Percentiles rank a stretch among this genome's conserved stretches.
Conservation (phyloP, 257 asterid species). For the Scutellaria barbata region DNA sequence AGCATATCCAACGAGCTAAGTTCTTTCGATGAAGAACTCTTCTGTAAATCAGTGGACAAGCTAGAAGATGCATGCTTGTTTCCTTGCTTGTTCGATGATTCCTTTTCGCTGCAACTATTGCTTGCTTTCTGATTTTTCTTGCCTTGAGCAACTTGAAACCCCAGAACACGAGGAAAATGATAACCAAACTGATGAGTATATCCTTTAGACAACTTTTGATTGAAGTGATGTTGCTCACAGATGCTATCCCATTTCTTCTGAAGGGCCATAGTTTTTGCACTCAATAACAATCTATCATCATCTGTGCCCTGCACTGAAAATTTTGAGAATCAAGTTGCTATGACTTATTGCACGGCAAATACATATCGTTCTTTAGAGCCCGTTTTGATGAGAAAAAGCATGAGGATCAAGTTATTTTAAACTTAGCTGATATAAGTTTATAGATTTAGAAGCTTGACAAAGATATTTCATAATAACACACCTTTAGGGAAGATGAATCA, state of each 20-base stretch:
- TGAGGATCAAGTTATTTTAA: not conserved
- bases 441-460: too few relatives aligned
- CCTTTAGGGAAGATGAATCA: conserved; percentile 50
- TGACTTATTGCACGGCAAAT: conserved; percentile 29
- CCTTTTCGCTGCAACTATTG: conserved; percentile 21
- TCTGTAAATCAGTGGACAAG: conserved; percentile 42
- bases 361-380: not conserved
- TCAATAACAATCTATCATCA: conserved; percentile 59
- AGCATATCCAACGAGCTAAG: conserved; percentile 39
- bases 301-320: conserved; percentile 86
- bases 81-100: conserved; percentile 44
- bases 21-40: conserved; percentile 42
- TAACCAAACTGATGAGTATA: conserved; percentile 33
- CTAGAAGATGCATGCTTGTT: conserved; percentile 40
- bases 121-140: conserved; percentile 39
- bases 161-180: conserved; percentile 52
- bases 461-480: conserved; percentile 30
- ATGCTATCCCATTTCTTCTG: conserved; percentile 72
- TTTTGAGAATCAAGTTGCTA: conserved; percentile 52
- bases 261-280: conserved; percentile 50
- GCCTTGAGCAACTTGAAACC: conserved; percentile 54
- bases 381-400: not conserved
- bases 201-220: conserved; percentile 45
- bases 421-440: not conserved
- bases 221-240: conserved; percentile 58